These are phyloP conservation scores for Plasmodium inui DNA, from an alignment of 169 alveolate genomes.

Conservation along the genomic window DNA sequence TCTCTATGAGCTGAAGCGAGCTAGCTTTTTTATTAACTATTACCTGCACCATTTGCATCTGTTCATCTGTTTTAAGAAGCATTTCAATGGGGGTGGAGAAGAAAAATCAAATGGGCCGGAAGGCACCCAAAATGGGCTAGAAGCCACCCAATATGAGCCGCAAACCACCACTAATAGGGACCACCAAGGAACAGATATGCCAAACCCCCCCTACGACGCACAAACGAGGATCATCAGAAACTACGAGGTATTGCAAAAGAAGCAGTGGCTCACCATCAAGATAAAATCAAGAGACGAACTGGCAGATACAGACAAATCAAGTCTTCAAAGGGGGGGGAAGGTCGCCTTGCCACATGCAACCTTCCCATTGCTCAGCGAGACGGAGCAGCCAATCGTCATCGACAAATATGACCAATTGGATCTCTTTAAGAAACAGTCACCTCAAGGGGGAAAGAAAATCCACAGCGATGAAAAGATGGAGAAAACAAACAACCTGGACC, in stretches of 20 bases:
- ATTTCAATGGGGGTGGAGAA: not conserved
- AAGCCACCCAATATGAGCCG: too few relatives aligned
- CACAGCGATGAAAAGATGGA: not conserved
- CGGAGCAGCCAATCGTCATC: not conserved
- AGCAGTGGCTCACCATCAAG: constrained; percentile 14
- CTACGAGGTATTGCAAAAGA: constrained; percentile 1
- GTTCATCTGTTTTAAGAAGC: constrained; percentile 44
- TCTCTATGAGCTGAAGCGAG: constrained; percentile 88
- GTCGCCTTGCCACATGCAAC: not conserved
- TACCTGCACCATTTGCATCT: constrained; percentile 42
- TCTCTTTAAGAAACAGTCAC: not conserved
- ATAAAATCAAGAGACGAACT: not conserved
- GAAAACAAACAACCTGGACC: not conserved
- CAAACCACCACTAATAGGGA: not conserved
- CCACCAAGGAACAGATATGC: not conserved
- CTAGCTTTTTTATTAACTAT: constrained; percentile 73
- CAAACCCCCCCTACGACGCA: not conserved
- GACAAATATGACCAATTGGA: not conserved
- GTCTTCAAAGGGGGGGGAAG: not conserved
- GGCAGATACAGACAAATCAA: not conserved
- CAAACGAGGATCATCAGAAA: not conserved
- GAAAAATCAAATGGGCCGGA: not conserved
- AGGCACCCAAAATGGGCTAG: too few relatives aligned
- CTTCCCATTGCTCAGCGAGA: not conserved
- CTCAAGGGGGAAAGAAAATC: not conserved